Conservation (phyloP, 768 basidiomycete species). For the Xerocomellus dryophilus region DNA sequence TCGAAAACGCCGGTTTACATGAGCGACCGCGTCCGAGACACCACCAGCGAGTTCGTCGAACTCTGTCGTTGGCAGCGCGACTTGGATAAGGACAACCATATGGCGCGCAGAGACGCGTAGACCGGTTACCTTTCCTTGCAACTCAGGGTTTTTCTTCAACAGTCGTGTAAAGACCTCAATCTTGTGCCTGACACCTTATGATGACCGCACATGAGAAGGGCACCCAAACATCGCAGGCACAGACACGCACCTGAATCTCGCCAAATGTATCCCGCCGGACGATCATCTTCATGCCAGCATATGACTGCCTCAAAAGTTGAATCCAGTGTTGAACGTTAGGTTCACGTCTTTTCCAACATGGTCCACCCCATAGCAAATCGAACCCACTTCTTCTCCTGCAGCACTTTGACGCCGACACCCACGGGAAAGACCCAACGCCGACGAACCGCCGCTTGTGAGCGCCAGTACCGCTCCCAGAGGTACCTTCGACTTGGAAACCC, state of each 20-base stretch:
- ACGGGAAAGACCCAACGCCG: constrained; percentile 88
- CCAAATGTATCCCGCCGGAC: constrained; percentile 89
- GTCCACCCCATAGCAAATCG: background rate
- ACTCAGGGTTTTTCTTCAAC: constrained; percentile 31
- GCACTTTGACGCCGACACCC: constrained; percentile 75
- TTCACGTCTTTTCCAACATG: background rate
- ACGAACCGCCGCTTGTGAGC: constrained; percentile 46
- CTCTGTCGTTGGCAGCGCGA: constrained; percentile 79
- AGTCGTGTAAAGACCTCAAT: constrained; percentile 79
- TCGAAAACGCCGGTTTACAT: constrained; percentile 57
- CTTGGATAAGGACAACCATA: constrained; percentile 82
- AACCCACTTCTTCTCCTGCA: constrained; percentile 63
- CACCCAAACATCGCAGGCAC: no score
- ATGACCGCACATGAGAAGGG: background rate
- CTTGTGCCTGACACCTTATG: constrained; percentile 74
- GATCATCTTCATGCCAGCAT: constrained; percentile 81
- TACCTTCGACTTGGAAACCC: constrained; percentile 43
- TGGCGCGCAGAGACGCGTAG: no score
- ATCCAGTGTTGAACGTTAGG: constrained; percentile 54
- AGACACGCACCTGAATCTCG: constrained; percentile 52
- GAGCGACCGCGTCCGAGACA: constrained; percentile 53
- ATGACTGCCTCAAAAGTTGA: constrained; percentile 68
- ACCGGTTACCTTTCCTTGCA: no score
- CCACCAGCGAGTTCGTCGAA: constrained; percentile 71
- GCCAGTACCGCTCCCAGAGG: background rate